Conservation (phyloP, 371 early-diverging fungal genomes). For the Haplosporangium sp. region DNA sequence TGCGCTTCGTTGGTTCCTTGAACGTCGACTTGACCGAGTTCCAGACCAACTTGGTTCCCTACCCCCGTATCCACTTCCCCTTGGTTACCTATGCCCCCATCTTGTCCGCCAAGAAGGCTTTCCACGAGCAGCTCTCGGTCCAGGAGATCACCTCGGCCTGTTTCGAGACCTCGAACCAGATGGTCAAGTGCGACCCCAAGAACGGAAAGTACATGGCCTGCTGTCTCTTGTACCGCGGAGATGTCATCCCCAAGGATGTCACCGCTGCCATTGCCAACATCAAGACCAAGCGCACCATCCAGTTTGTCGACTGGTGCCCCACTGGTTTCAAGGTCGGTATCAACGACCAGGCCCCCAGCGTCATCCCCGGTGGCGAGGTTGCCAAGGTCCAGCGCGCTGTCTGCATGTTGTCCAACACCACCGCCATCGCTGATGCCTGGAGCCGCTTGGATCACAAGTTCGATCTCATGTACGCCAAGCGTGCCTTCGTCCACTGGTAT, state of each 20-base stretch:
- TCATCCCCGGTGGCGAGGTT: conserved; percentile 93
- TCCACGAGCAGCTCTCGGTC: conserved; percentile 93
- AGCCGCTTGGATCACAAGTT: conserved; percentile 95
- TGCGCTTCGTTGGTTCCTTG: conserved; percentile 97
- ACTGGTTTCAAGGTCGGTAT: conserved; percentile 98
- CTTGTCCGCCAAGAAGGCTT: conserved; percentile 89
- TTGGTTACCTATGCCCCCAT: conserved; percentile 96
- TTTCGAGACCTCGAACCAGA: conserved; percentile 96
- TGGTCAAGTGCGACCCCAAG: conserved; percentile 97
- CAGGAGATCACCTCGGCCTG: conserved; percentile 93
- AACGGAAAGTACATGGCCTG: conserved; percentile 98
- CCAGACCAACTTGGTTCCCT: conserved; percentile 98
- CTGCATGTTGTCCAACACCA: conserved; percentile 96
- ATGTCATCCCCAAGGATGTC: conserved; percentile 90
- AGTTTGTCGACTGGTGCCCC: conserved; percentile 98
- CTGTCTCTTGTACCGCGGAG: conserved; percentile 95
- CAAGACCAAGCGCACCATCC: conserved; percentile 91
- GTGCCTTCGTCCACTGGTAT: conserved; percentile 99
- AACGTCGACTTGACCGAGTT: conserved; percentile 98
- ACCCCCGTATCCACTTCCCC: conserved; percentile 97
- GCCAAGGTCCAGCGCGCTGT: conserved; percentile 89
- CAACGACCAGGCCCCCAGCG: conserved; percentile 79
- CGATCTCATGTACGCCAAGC: conserved; percentile 97
- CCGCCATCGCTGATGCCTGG: conserved; percentile 97
- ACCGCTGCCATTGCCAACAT: conserved; percentile 88